phyloP scores from a whole-genome alignment of 2,329 filamentous ascomycete species.

The Penicillium palitans region DNA sequence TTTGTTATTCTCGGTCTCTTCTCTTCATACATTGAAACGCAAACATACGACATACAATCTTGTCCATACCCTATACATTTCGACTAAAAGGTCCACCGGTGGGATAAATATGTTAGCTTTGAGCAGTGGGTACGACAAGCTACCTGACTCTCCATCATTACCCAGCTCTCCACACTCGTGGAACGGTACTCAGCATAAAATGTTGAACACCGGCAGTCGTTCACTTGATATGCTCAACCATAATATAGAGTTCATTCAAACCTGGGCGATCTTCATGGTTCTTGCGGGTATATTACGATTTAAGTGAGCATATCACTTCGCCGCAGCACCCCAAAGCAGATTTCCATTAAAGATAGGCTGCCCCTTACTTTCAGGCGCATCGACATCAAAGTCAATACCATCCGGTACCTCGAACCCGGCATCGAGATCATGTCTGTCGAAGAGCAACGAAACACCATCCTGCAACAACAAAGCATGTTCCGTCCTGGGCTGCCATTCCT shows the following conservation, averaged over 20 bases:
- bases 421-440: too few relatives aligned
- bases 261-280: neutral
- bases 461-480: too few relatives aligned
- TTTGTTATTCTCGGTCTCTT: slow-evolving; percentile 1
- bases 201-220: neutral
- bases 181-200: too few relatives aligned
- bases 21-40: slow-evolving; percentile 6
- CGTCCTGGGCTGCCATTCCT: too few relatives aligned
- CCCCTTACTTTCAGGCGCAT: too few relatives aligned
- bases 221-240: neutral
- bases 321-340: too few relatives aligned
- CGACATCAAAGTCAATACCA: too few relatives aligned
- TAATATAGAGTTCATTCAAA: neutral
- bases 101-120: neutral
- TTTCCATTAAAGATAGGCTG: too few relatives aligned
- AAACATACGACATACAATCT: neutral
- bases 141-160: neutral
- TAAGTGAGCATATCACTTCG: too few relatives aligned
- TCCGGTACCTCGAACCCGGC: too few relatives aligned
- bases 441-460: too few relatives aligned
- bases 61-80: neutral
- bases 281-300: neutral
- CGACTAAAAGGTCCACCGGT: neutral
- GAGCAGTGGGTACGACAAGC: neutral
- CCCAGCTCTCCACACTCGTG: neutral